Base-by-base conservation (phyloP, 345 rosid species). In the Zanthoxylum bungeanum region DNA sequence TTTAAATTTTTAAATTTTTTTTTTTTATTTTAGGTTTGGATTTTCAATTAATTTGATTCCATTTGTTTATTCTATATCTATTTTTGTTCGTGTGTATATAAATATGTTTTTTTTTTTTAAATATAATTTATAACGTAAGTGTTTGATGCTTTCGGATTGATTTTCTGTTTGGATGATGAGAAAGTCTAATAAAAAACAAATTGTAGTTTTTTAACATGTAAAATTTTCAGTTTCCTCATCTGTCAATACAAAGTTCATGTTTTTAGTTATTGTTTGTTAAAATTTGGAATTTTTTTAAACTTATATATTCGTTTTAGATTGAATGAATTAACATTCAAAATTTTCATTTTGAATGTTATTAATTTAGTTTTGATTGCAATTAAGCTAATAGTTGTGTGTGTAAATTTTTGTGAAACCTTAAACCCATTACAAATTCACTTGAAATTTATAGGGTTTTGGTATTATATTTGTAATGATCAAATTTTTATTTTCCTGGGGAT, bases 1-100 rank as follows among this genome's bases (percentile, higher is more conserved):
- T 57, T 53, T 7, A 19, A 25, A n/a, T n/a, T n/a, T n/a, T n/a
- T n/a, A n/a, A n/a, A n/a, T n/a, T n/a, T n/a, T n/a, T n/a, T n/a
- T n/a, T n/a, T n/a, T n/a, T n/a, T n/a, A n/a, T n/a, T 52, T 69
- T 69, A 64, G 65, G 57, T 61, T 62, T 6, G 12, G 39, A n/a
- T 34, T 40, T 9, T 27, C 47, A 0, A 33, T 40, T 24, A 27
- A 37, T 68, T 75, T 51, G 17, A 39, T 56, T 69, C 17, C 1
- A 16, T 56, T 10, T 7, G 7, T 68, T 39, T 9, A 37, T 69
- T 39, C 9, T 28, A 2, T 59, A 4, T 60, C 47, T 17, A 44
- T 44, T 10, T 3, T 59, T 16, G 16, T 30, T n/a, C n/a, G n/a
- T 51, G 1, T n/a, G 10, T 49, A 11, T 65, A 33, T 19, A 10